Conservation (phyloP, 2,329 filamentous ascomycete species). For the Cryphonectria nitschkei region DNA sequence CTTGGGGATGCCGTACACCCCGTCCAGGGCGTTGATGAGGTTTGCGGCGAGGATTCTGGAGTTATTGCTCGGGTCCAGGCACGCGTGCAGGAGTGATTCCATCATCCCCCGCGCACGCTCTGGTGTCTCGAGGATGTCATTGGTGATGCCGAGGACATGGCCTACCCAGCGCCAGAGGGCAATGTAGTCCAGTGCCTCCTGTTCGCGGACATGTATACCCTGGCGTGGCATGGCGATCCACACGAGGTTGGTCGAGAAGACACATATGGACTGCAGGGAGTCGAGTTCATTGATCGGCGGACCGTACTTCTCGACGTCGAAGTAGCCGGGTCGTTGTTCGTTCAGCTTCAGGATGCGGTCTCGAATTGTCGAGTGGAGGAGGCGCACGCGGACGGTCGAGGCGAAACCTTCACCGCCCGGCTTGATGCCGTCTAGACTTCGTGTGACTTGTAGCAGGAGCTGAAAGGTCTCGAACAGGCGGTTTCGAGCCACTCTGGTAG, state of each 20-base stretch:
- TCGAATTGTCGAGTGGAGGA: conserved; percentile 68
- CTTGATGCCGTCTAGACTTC: conserved; percentile 59
- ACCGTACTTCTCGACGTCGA: conserved; percentile 59
- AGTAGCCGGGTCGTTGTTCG: conserved; percentile 59
- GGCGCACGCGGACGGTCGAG: conserved; percentile 65
- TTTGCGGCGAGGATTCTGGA: conserved; percentile 43
- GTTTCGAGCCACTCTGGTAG: conserved; percentile 60
- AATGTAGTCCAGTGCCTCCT: conserved; percentile 65
- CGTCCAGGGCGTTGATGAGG: conserved; percentile 43
- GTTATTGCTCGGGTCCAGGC: conserved; percentile 40
- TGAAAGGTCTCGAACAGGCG: conserved; percentile 55
- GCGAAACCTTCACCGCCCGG: conserved; percentile 65
- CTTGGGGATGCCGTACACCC: conserved; percentile 41
- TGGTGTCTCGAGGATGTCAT: conserved; percentile 34
- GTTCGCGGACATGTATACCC: conserved; percentile 60
- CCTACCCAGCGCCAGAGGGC: conserved; percentile 53
- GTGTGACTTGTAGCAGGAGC: conserved; percentile 60
- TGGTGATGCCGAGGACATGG: conserved; percentile 37
- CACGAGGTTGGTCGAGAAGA: conserved; percentile 65
- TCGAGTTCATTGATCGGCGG: conserved; percentile 69
- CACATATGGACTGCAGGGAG: conserved; percentile 64
- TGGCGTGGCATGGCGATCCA: conserved; percentile 66
- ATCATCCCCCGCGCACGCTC: conserved; percentile 38
- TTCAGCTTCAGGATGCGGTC: conserved; percentile 63
- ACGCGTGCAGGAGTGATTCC: conserved; percentile 41